These are phyloP conservation scores for Voacanga thouarsii DNA, from an alignment of 257 asterid species.

Conservation along the genomic window DNA sequence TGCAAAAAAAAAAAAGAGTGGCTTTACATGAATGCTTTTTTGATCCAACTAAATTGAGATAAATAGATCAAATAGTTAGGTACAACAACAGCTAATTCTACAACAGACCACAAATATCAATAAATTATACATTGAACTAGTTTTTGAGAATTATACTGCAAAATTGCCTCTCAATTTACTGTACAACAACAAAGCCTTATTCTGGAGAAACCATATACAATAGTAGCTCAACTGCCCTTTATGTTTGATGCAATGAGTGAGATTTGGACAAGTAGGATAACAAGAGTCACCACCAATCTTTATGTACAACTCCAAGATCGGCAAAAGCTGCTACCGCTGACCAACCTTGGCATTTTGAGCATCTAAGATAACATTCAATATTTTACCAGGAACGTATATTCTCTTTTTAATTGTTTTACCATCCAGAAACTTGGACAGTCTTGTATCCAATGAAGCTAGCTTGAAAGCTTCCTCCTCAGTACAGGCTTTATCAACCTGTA, in stretches of 20 bases:
- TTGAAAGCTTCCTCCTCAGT: slow-evolving; percentile 73
- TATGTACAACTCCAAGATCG: background rate
- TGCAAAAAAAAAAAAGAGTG: background rate
- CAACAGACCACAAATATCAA: background rate
- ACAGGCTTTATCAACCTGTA: slow-evolving; percentile 75
- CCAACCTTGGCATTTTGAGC: slow-evolving; percentile 45
- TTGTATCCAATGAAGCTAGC: slow-evolving; percentile 68
- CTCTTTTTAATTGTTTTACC: slow-evolving; percentile 72
- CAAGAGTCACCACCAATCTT: background rate
- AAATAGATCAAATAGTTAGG: background rate
- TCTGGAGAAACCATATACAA: background rate
- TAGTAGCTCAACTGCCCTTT: background rate
- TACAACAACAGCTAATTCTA: background rate
- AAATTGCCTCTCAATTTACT: background rate
- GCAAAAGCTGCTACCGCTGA: slow-evolving; percentile 21
- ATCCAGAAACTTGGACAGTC: slow-evolving; percentile 55
- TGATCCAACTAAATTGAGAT: background rate
- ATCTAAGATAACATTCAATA: slow-evolving; percentile 71
- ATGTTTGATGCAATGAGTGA: background rate
- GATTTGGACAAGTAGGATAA: background rate
- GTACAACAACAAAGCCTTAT: slow-evolving; percentile 9
- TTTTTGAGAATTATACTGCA: background rate
- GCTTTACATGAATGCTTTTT: background rate
- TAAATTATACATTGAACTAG: background rate
- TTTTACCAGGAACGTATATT: slow-evolving; percentile 77